These are phyloP conservation scores for Fusarium sp. DNA, from an alignment of 2,329 filamentous ascomycete genomes.

Conservation along the genomic window DNA sequence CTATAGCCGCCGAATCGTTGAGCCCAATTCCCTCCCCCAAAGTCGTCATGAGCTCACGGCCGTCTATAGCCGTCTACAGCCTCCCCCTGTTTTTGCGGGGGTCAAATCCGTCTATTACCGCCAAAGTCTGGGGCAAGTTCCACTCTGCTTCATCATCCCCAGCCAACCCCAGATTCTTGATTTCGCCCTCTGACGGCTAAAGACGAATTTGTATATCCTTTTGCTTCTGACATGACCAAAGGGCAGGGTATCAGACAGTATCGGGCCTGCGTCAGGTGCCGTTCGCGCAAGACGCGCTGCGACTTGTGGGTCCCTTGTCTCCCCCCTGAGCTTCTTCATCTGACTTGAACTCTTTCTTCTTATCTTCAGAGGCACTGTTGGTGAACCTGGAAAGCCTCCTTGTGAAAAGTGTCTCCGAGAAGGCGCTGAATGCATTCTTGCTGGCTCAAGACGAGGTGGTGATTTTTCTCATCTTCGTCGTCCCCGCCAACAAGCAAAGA, in stretches of 20 bases:
- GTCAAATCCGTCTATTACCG: neutral
- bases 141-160: neutral
- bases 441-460: conserved; percentile 13
- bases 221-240: conserved; percentile 13
- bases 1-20: neutral
- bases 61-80: conserved; percentile 25
- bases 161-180: conserved; percentile 1
- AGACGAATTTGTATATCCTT: neutral
- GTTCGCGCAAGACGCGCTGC: conserved; percentile 20
- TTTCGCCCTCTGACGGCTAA: neutral
- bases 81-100: neutral
- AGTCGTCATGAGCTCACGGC: neutral
- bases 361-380: conserved; percentile 3
- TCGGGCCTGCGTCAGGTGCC: conserved; percentile 20
- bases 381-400: conserved; percentile 14
- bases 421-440: conserved; percentile 18
- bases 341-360: neutral
- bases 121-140: conserved; percentile 12
- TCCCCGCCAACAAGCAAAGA: conserved; percentile 1
- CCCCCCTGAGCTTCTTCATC: neutral
- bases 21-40: neutral
- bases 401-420: conserved; percentile 23
- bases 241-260: conserved; percentile 19
- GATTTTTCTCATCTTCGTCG: conserved; percentile 22
- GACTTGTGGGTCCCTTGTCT: conserved; percentile 12